Evolutionary conservation across 1,284 basidiomycete species (phyloP), one percentile per base, ranked within the genome.

Genomic region (Leccinum huronense): DNA sequence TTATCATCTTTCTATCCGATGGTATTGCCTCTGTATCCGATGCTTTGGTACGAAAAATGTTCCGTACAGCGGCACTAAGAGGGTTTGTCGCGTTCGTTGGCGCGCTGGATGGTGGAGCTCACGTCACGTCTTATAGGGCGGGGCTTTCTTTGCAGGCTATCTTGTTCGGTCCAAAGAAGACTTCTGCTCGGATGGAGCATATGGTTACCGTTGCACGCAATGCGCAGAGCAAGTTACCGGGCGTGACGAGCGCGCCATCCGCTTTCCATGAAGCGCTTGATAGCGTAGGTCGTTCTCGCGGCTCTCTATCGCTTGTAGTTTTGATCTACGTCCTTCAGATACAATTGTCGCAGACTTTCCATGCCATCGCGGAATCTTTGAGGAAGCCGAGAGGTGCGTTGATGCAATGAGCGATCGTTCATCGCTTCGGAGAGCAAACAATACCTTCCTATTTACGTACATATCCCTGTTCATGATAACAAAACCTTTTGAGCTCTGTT

Each of bases 1-100:
- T 87, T 7, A 72, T 87, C 40, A 81, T 88, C 51, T 87, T 87
- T 72, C 77, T 87, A 16, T 87, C 86, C 0, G 86, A 87, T 65
- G 86, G 86, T 75, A 80, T 68, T 45, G 69, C 27, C 67, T 81
- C 59, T 36, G 55, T 71, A 23, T 19, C 67, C 0, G 80, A 86
- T 59, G 13, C 58, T 2, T 70, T 66, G 0, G 75, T 86, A 40
- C 79, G 76, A 57, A 76, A 75, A 42, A 57, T 86, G 2, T 83
- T 83, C 66, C 77, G 73, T 0, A 68, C 73, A 2, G 76, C 82
- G 3, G 73, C 82, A 10, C 69, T 72, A 27, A 79, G 76, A 6
- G 84, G 84, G 85, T 86, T 61, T 36, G 80, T 71, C 2, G 19
- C 3, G 0, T 33, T 51, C 14, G 6, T 31, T 31, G 13, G 16